Base-by-base conservation (phyloP, 2,329 filamentous ascomycete species). In the Aphanoascus verrucosus region DNA sequence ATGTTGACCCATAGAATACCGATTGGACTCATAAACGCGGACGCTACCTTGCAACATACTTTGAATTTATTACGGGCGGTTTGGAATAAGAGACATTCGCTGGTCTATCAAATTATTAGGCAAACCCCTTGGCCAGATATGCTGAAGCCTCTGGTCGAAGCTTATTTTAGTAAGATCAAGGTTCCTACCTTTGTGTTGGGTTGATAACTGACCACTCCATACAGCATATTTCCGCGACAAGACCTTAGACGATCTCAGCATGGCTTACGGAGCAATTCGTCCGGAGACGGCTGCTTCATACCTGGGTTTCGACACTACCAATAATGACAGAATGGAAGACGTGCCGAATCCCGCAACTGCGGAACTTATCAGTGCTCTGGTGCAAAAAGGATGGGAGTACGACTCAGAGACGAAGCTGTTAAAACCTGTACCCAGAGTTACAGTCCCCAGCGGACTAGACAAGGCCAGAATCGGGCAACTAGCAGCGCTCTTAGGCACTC, bases 231-330 rank as follows among this genome's bases (percentile, higher is more conserved):
- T 69, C 54, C 64, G 69, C 57, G 62, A 70, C 52, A 68, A 67
- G 41, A 66, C 68, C 8, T 60, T 71, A 55, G 63, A 63, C 40
- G 65, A 68, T 52, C 59, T 71, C 54, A 70, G 68, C 59, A 61
- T 58, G 49, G 65, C 66, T n/a, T 72, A 69, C 58, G 66, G 67
- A 56, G 65, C 68, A 5, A 70, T 72, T 53, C 60, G 68, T 51
- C 65, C 67, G 31, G 60, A 63, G 8, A 60, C 62, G 14, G 68
- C 66, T 8, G 69, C 67, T 46, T 59, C 38, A 31, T 69, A 70
- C 53, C 62, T 72, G 14, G 69, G 69, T 2, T 62, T 71, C 32
- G 64, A 69, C 15, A 14, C 15, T 19, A n/a, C 11, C 2, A 54
- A 61, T 3, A 52, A 35, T 23, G 51, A 56, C 38, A 34, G 50